Evolutionary conservation across 2,329 filamentous ascomycete species (phyloP).

Genomic region (Ascomycota sp.): DNA sequence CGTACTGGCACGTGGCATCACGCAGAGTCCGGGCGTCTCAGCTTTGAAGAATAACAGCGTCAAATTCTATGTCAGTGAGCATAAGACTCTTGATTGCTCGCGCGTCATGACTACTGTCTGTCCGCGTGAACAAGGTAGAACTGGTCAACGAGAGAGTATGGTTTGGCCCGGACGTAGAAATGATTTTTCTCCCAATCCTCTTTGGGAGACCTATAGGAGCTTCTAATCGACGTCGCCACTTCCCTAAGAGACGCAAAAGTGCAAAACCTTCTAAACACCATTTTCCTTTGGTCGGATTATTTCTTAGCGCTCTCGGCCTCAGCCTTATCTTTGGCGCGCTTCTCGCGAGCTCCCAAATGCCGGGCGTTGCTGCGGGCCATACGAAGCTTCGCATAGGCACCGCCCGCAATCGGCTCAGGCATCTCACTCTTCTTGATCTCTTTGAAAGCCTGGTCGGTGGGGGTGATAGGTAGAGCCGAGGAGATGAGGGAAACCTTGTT

Average conservation of each 20-base stretch:
- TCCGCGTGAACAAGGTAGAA: slow-evolving; percentile 13
- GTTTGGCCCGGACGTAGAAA: slow-evolving; percentile 19
- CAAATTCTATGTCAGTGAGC: neutral
- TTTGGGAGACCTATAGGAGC: slow-evolving; percentile 15
- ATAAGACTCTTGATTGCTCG: neutral
- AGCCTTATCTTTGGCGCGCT: slow-evolving; percentile 76
- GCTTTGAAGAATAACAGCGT: no score
- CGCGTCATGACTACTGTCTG: slow-evolving; percentile 9
- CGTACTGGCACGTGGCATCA: no score
- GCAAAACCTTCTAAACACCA: slow-evolving; percentile 22
- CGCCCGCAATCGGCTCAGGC: slow-evolving; percentile 54
- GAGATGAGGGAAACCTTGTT: slow-evolving; percentile 27
- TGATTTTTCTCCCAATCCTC: slow-evolving; percentile 12
- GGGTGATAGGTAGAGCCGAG: slow-evolving; percentile 51
- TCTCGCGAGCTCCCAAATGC: slow-evolving; percentile 68
- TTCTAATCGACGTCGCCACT: slow-evolving; percentile 18
- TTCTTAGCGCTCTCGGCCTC: slow-evolving; percentile 75
- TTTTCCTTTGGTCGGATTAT: slow-evolving; percentile 33
- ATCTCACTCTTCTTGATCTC: slow-evolving; percentile 71
- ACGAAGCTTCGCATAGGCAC: slow-evolving; percentile 74
- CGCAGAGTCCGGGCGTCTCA: no score
- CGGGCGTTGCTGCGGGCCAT: slow-evolving; percentile 67
- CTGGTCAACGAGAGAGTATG: slow-evolving; percentile 21
- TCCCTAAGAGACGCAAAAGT: slow-evolving; percentile 19
- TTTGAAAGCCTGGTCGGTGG: slow-evolving; percentile 41